Percentiles rank a stretch among this genome's conserved stretches.
phyloP scores from a whole-genome alignment of 495 filamentous ascomycete genomes.

The Trichoderma gamsii region DNA sequence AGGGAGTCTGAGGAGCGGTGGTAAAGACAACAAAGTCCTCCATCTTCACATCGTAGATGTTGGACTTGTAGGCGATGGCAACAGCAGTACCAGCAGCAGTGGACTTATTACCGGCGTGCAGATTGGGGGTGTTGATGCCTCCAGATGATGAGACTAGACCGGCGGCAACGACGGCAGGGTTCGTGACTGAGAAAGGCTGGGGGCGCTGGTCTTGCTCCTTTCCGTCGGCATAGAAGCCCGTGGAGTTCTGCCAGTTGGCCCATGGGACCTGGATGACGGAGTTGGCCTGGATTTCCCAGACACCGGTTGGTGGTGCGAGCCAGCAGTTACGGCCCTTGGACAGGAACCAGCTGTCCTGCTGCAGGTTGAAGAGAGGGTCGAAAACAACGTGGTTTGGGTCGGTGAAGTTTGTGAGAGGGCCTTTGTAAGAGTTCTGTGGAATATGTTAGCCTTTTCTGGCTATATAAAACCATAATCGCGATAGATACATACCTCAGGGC shows the following conservation, averaged over 20 bases:
- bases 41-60: constrained; percentile 5
- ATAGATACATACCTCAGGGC: neutral
- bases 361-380: neutral
- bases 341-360: neutral
- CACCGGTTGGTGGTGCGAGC: neutral
- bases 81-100: neutral
- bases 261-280: neutral
- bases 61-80: constrained; percentile 11
- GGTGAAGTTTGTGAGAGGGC: neutral
- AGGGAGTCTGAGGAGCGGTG: neutral
- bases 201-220: constrained; percentile 5
- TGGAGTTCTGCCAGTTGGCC: neutral
- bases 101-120: constrained; percentile 4
- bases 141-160: neutral
- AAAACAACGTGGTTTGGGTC: constrained; percentile 4
- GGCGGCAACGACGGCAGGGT: neutral
- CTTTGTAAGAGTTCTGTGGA: neutral
- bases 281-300: constrained; percentile 11
- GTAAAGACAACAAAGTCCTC: constrained; percentile 12
- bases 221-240: constrained; percentile 9
- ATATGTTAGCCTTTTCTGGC: neutral
- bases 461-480: neutral
- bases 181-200: neutral
- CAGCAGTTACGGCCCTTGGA: constrained; percentile 4
- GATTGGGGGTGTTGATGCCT: neutral